Base-by-base conservation (phyloP, 1,139 yeast species). In the Sugiyamaella japonica region DNA sequence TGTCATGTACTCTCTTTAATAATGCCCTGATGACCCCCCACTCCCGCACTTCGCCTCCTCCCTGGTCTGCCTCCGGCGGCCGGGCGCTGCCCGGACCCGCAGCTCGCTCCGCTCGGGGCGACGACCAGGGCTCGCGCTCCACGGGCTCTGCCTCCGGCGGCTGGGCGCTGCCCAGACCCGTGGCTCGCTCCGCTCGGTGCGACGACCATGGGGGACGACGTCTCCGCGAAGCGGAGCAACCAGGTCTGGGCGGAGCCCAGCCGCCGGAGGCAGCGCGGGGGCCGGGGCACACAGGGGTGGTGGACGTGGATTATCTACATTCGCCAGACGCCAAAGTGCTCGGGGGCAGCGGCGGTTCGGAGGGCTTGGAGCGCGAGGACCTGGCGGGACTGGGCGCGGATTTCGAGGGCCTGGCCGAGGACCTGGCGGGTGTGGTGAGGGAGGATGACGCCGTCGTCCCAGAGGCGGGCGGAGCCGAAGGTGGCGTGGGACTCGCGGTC, bases 381-480 rank as follows among this genome's bases (percentile, higher is more conserved):
- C 25, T 55, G 43, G 44, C 58, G 42, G 52, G 62, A 52, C 51
- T 57, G 53, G 58, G 61, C 23, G 58, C 70, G 58, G 15, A 68
- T 60, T 46, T 70, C 72, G 40, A 70, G 59, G 2, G 71, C 72
- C 42, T 66, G 63, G n/a, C 72, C 73, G 10, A 70, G 63, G 49
- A 67, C 63, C 20, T 61, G 56, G 36, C 73, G 59, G 38, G 73
- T 70, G 34, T 70, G 70, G 40, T 66, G 63, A 6, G 73, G 73
- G 15, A 61, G 58, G 50, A 70, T 69, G 39, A 70, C 65, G 7
- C 73, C 73, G 49, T 70, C 73, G 48, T 70, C 73, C 71, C 73
- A 68, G 4, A 70, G 56, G 15, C 72, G 59, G 7, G 73, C 72
- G 39, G 66, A 61, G 12, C 72, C 71, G 53, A 60, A 70, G 50